These are phyloP conservation scores for Ophiocordyceps polyrhachis-furcata DNA, from an alignment of 2,329 filamentous ascomycete species.

Conservation along the genomic window DNA sequence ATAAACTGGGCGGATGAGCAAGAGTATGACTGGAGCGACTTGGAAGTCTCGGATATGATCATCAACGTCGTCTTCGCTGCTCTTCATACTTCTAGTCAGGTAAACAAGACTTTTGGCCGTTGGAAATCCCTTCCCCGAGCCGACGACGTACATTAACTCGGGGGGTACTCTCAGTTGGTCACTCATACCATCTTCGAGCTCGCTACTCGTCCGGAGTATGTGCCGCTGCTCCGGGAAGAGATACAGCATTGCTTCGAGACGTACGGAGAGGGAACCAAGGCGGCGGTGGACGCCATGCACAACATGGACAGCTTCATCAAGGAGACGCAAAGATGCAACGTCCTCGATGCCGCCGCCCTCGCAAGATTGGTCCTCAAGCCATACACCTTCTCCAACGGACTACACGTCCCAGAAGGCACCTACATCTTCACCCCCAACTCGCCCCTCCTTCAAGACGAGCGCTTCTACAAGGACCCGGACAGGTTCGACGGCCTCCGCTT, in stretches of 20 bases:
- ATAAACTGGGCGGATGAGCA: slow-evolving; percentile 4
- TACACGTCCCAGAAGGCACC: slow-evolving; percentile 3
- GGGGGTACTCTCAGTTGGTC: background rate
- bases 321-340: slow-evolving; percentile 5
- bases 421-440: slow-evolving; percentile 4
- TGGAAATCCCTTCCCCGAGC: too few relatives aligned
- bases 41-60: slow-evolving; percentile 3
- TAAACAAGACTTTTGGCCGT: too few relatives aligned
- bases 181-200: slow-evolving; percentile 4
- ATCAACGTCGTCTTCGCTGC: slow-evolving; percentile 3
- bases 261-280: slow-evolving; percentile 3
- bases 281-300: slow-evolving; percentile 2
- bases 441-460: slow-evolving; percentile 3
- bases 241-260: slow-evolving; percentile 2
- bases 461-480: slow-evolving; percentile 2
- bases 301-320: slow-evolving; percentile 7
- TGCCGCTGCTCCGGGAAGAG: slow-evolving; percentile 3
- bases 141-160: background rate
- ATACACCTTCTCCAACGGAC: slow-evolving; percentile 5
- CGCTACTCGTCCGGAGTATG: slow-evolving; percentile 3
- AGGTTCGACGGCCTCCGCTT: slow-evolving; percentile 4
- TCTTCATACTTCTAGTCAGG: slow-evolving; percentile 5
- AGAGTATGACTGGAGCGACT: slow-evolving; percentile 1
- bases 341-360: slow-evolving; percentile 4
- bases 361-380: slow-evolving; percentile 3